Percentiles rank a stretch among this genome's conserved stretches.
These are phyloP conservation scores for Chondrus crispus DNA, from an alignment of 23 red algal species.

Conservation along the genomic window DNA sequence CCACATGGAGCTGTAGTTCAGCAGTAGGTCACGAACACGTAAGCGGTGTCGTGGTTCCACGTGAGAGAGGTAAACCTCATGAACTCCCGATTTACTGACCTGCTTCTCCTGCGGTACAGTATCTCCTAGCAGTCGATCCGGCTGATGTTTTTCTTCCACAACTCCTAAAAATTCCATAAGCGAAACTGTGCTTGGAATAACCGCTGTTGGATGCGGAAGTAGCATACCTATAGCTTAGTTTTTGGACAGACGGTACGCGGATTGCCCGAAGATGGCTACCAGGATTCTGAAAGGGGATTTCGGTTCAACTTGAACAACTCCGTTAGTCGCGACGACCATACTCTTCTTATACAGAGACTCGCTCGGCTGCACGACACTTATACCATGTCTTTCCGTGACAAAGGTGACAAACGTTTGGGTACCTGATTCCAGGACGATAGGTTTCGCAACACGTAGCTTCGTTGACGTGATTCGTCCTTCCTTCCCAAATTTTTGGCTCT, in stretches of 20 bases:
- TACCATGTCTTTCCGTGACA: neutral
- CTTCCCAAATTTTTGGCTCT: neutral
- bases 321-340: neutral
- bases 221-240: neutral
- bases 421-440: neutral
- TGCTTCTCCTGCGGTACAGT: neutral
- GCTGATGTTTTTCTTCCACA: no score
- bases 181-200: neutral
- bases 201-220: neutral
- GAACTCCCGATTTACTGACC: neutral
- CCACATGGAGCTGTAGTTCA: slow-evolving; percentile 7
- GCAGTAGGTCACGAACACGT: neutral
- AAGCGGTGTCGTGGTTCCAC: neutral
- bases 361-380: neutral
- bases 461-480: neutral
- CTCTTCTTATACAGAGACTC: neutral
- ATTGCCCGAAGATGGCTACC: neutral
- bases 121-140: no score
- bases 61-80: neutral
- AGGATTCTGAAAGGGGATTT: neutral
- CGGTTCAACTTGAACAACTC: neutral
- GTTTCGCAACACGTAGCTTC: neutral
- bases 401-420: neutral
- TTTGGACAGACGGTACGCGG: neutral
- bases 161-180: no score